Base-by-base conservation (phyloP, 2,329 filamentous ascomycete species). In the Didymellaceae sp. region DNA sequence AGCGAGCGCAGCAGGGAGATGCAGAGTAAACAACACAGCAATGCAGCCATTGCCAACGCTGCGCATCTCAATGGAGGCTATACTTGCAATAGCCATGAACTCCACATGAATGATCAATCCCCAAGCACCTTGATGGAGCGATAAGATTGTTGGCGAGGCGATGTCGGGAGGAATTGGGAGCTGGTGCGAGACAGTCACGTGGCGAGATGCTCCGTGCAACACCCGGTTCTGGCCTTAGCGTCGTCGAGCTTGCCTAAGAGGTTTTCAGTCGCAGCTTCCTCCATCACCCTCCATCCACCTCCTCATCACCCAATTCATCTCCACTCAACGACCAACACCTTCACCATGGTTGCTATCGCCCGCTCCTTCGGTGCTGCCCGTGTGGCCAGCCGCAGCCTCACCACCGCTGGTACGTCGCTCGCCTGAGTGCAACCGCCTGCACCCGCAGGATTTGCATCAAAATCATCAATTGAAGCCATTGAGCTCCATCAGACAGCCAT, bases 321-420 rank as follows among this genome's bases (percentile, higher is more conserved):
- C 67, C 71, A 72, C 69, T 72, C 68, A 68, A 66, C 68, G 69
- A 61, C 60, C 63, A 61, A 62, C 61, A 67, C 63, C 64, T 55
- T 64, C 68, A 72, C 63, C 61, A 73, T 73, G 70, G 69, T 72
- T 72, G 69, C 70, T 63, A 72, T 73, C 55, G 71, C 71, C 55
- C 66, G 70, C 55, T 72, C 69, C 55, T 70, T 71, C 64, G 69
- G 70, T 66, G 70, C 69, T 59, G 71, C 71, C 68, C 70, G 71
- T 58, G 65, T 72, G 67, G 70, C 68, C 67, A 66, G 67, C 66
- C 70, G 70, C 67, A 70, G 68, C 59, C 62, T 71, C 66, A 67
- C 70, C 67, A 66, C 67, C 61, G 67, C 68, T 67, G 66, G 66
- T 68, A 69, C 65, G 69, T 69, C 37, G 13, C 57, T 24, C 40